Evolutionary conservation across 2,329 filamentous ascomycete genomes (phyloP).

Genomic region (Talaromyces sp.): DNA sequence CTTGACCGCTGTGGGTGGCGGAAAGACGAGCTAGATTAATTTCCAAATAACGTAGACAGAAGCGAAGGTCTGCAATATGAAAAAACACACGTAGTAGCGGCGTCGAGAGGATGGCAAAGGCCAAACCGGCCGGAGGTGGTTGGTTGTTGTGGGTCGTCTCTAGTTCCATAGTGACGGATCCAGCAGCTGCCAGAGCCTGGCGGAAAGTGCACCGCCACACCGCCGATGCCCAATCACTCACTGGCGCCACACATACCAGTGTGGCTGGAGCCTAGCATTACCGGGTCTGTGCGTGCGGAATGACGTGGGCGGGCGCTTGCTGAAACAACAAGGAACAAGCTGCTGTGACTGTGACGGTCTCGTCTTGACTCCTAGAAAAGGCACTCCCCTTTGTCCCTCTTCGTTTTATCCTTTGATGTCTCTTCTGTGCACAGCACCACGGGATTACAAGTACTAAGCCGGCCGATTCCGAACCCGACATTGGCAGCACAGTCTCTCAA

Average conservation of each 20-base stretch:
- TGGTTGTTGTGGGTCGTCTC: neutral
- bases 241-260: neutral
- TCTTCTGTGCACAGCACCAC: neutral
- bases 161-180: neutral
- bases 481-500: neutral
- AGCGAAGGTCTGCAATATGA: neutral
- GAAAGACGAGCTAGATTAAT: neutral
- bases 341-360: neutral
- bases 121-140: neutral
- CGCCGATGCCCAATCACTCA: neutral
- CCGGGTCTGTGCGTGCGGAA: conserved; percentile 4
- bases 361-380: neutral
- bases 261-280: conserved; percentile 1
- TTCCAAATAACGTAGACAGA: neutral
- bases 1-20: conserved; percentile 7
- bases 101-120: neutral
- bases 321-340: neutral
- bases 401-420: neutral
- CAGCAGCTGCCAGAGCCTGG: neutral
- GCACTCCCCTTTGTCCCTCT: neutral
- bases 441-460: neutral
- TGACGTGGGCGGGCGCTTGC: conserved; percentile 1
- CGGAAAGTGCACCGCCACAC: conserved; percentile 7
- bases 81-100: neutral
- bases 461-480: neutral